A percentile compares a stretch with the other conserved stretches of the same genome.
phyloP scores from a whole-genome alignment of 73 alveolate species.

The Paramecium tetraurelia region DNA sequence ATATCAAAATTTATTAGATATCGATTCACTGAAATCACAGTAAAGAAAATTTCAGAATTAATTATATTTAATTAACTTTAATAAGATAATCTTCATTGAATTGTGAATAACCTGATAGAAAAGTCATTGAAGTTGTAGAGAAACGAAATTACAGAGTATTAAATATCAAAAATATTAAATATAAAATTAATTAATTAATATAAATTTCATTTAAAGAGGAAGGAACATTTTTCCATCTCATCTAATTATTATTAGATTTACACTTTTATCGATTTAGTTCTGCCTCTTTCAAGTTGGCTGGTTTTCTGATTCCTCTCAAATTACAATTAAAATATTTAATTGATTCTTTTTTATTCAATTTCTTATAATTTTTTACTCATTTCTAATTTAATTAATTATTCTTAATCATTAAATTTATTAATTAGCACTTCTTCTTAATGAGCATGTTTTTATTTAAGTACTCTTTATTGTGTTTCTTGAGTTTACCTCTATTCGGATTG shows the following conservation, averaged over 20 bases:
- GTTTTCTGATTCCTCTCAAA: background rate
- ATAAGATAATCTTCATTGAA: background rate
- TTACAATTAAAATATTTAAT: background rate
- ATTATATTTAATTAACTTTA: background rate
- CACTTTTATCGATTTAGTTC: background rate
- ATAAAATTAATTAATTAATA: background rate
- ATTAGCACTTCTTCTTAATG: background rate
- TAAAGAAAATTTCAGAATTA: background rate
- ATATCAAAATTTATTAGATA: too few relatives aligned
- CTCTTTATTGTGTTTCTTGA: background rate
- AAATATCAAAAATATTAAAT: background rate
- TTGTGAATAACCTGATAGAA: background rate
- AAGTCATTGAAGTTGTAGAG: background rate
- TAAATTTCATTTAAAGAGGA: background rate
- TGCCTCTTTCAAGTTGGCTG: background rate
- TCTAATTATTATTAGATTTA: background rate
- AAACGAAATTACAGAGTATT: background rate
- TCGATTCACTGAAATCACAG: background rate
- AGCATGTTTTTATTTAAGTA: background rate
- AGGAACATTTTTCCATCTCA: background rate
- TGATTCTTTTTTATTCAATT: background rate
- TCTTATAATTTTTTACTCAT: background rate
- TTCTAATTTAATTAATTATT: background rate
- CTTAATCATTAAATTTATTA: background rate
- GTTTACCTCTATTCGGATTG: background rate